Base-by-base conservation (phyloP, 345 rosid species). In the Brassica cretica region DNA sequence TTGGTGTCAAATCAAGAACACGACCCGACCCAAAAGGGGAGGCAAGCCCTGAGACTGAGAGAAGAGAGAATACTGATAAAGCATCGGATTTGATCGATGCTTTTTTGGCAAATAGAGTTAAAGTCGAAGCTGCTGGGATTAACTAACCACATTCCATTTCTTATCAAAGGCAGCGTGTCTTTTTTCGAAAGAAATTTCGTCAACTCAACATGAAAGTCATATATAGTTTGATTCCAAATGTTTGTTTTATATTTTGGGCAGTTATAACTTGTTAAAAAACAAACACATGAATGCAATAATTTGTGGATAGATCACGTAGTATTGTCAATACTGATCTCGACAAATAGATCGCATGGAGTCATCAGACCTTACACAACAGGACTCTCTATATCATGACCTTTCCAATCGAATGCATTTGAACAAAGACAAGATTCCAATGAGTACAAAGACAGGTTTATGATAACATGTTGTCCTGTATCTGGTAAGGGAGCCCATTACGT, bases 281-380 rank as follows among this genome's bases (percentile, higher is more conserved):
- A 27, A 55, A 71, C 66, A 64, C n/a, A 16, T 39, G 71, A 77
- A 9, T 9, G 12, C 21, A 27, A 27, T 27, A 46, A 49, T 46
- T 11, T 25, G 19, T 51, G 5, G 49, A 39, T 66, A 14, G 10
- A 64, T 8, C 29, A 59, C 3, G 21, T 56, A 39, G 55, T 46
- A 46, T 5, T 35, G 32, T 41, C 8, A 39, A 5, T 16, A n/a
- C 2, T 15, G 60, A 67, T 73, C 65, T 49, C n/a, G 46, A 79
- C 66, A 68, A 68, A 85, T 88, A 53, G 89, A 89, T 10, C 93
- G 85, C 67, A 82, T 78, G n/a, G 92, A 62, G 49, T 64, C 67
- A 64, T 41, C 30, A 74, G 29, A 63, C 49, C 74, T 51, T 51
- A 7, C 49, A 53, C 9, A 53, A n/a, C 55, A 62, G 16, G 27